Evolutionary conservation across 148 eudicot species (phyloP), one percentile per base, ranked within the genome.

Genomic region (Cornus controversa): DNA sequence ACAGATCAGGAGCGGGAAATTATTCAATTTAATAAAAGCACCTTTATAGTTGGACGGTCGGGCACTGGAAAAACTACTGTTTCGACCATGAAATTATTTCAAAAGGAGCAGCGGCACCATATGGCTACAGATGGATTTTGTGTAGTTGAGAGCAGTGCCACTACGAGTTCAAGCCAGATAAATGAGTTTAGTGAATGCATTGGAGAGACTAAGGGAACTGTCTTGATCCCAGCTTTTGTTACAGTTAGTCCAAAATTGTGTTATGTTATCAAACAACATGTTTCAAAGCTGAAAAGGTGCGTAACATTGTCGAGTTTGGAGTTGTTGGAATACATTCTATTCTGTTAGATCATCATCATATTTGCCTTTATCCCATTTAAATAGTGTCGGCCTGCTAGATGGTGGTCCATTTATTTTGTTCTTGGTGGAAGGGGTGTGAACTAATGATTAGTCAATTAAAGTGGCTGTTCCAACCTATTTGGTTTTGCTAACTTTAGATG

Each of bases 21-120:
- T 64, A 86, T 91, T 28, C 28, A 66, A 24, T 84, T 84, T 71
- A 37, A 28, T 18, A 88, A 75, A 80, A 93, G 90, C 78, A 84
- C 85, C 20, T 93, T 93, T 76, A 87, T 93, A 58, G 79, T 93
- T 67, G 97, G 97, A 26, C 75, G 97, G 36, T 93, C 97, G 22
- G 97, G 97, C 24, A 93, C 97, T 0, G 97, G 97, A 14, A 93
- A 93, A 84, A 93, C 97, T 0, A 91, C 94, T 3, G 86, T 93
- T 72, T 82, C 91, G 81, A 91, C 94, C 0, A 93, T 89, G 90
- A 93, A 93, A 80, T 75, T 93, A 67, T 88, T 81, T 69, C 86
- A 84, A 68, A 93, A 83, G 78, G 90, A 91, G 84, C 87, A 88
- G 54, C 79, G 42, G 18, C 84, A 87, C 70, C 86, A 72, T 50